Conservation (phyloP, 805 yeast genomes). For the Candida ponderosae region DNA sequence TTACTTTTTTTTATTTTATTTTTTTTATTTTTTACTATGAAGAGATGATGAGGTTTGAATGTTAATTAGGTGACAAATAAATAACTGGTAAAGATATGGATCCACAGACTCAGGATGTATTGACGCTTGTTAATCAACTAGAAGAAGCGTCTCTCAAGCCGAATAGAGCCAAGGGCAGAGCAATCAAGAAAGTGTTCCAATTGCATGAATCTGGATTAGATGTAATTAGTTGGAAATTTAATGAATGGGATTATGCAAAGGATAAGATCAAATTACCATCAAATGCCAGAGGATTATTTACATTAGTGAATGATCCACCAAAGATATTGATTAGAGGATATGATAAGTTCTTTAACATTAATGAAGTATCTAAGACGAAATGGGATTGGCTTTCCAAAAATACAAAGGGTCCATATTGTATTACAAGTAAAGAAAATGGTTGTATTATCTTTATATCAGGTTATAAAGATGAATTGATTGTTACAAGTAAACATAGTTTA, state of each 20-base stretch:
- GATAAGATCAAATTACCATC: slow-evolving; percentile 51
- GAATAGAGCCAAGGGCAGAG: slow-evolving; percentile 24
- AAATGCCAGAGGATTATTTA: slow-evolving; percentile 81
- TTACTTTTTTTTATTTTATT: too few species aligned
- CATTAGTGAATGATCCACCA: slow-evolving; percentile 25
- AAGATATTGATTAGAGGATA: slow-evolving; percentile 77
- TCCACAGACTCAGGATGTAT: too few species aligned
- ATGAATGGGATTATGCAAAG: slow-evolving; percentile 80
- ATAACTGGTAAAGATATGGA: too few species aligned
- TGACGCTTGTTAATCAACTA: slow-evolving; percentile 6
- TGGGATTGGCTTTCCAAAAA: slow-evolving; percentile 34
- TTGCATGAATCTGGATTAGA: slow-evolving; percentile 17
- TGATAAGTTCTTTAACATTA: slow-evolving; percentile 85
- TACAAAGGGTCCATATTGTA: slow-evolving; percentile 70
- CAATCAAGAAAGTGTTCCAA: slow-evolving; percentile 20
- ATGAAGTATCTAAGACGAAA: slow-evolving; percentile 51
- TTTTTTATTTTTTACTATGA: too few species aligned
- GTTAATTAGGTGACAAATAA: too few species aligned
- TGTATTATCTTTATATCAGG: slow-evolving; percentile 85
- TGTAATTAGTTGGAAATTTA: slow-evolving; percentile 68
- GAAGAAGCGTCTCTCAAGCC: slow-evolving; percentile 7
- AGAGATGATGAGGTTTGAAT: too few species aligned
- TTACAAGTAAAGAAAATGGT: slow-evolving; percentile 88
- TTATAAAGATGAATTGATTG: slow-evolving; percentile 60
- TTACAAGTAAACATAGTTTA: slow-evolving; percentile 86